Evolutionary conservation across 768 basidiomycete species (phyloP), one percentile per base, ranked within the genome.

Genomic region (Termitomyces titanicus): DNA sequence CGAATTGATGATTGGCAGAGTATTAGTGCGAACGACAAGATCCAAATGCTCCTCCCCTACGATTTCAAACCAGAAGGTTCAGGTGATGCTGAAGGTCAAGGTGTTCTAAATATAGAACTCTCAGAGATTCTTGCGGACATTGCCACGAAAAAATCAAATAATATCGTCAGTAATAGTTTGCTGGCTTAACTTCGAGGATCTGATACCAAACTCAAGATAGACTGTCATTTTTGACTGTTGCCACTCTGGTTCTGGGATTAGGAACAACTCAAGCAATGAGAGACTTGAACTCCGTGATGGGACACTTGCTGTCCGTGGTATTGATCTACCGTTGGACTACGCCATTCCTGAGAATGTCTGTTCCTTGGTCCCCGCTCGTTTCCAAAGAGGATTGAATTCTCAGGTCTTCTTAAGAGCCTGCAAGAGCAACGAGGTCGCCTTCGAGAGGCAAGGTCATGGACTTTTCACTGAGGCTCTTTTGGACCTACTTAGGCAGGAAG

Each of bases 191-290:
- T 24, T 8, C 0, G 1, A 17, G 22, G 34, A 40, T 12, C 17
- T 27, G 22, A 51, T 42, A 27, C 24, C 34, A 20, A n/a, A 12
- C 4, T 42, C 4, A 37, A 29, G 15, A 58, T 17, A 58, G 57
- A 58, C 57, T 33, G 39, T 58, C 24, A 49, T 58, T 48, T 31
- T 58, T 10, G 57, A 58, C 33, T 58, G 57, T 39, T 58, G 57
- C 27, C 33, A 38, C 38, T 43, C 53, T 7, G 52, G 50, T 10
- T 38, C 27, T 40, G 27, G 45, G 29, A 34, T 13, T 24, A 10
- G 45, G 25, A 17, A 39, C 3, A 9, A 29, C 29, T 29, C 29
- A 29, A 18, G 29, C 34, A 13, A 15, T 12, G 31, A 25, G 15
- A 27, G 12, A 9, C 18, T 15, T 39, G 18, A n/a, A n/a, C n/a